A percentile compares a stretch with the other conserved stretches of the same genome.
These are phyloP conservation scores for Pseudonitzschia multistriata DNA, from an alignment of 108 stramenopile species.

Conservation along the genomic window DNA sequence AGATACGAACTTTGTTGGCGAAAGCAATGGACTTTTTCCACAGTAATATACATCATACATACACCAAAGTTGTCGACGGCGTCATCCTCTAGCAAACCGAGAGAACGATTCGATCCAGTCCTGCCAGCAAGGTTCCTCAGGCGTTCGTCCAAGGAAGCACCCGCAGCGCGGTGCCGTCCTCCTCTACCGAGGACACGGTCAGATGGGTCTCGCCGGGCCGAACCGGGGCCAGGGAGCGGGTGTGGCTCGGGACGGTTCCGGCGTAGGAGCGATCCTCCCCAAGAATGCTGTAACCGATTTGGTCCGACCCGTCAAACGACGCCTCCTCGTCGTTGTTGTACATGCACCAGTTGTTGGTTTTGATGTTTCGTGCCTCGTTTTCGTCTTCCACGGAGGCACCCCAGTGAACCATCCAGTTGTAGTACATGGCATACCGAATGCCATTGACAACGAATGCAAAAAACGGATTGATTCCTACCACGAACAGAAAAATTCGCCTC, in stretches of 20 bases:
- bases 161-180: not conserved
- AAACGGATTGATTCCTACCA: conserved; percentile 33
- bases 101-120: no score
- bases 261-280: conserved; percentile 27
- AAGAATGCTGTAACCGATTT: conserved; percentile 36
- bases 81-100: no score
- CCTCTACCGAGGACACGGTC: conserved; percentile 6
- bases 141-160: conserved; percentile 5
- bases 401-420: conserved; percentile 61
- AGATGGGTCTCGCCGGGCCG: not conserved
- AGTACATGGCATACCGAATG: conserved; percentile 50
- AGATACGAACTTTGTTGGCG: not conserved
- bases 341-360: conserved; percentile 2
- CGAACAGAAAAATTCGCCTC: conserved; percentile 25
- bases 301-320: conserved; percentile 36
- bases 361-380: conserved; percentile 21
- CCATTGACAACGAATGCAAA: conserved; percentile 43
- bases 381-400: conserved; percentile 26
- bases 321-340: conserved; percentile 3
- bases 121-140: no score
- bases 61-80: not conserved
- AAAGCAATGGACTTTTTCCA: not conserved
- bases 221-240: not conserved
- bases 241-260: conserved; percentile 9
- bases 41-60: not conserved